Base-by-base conservation (phyloP, 257 asterid species). In the Asclepias syriaca region DNA sequence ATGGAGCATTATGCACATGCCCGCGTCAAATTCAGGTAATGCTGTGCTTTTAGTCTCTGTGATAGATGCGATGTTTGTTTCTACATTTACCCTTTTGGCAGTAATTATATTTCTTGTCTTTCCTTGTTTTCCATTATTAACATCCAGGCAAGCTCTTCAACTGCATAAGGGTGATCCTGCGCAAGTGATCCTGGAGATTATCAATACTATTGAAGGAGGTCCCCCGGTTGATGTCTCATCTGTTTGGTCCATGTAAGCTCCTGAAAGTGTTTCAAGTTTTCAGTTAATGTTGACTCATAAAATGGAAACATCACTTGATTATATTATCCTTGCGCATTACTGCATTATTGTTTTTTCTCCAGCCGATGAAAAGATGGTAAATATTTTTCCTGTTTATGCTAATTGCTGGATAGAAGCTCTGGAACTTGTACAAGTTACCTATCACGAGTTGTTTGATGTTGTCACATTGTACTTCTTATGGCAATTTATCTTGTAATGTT, bases 1-100 rank as follows among this genome's bases (percentile, higher is more conserved):
- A 94, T 88, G 96, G 97, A 94, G 80, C 97, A 84, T 82, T 91
- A 91, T 80, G 88, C 97, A 43, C 99, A 94, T 77, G 99, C 97
- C 84, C 96, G 97, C 63, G 96, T 91, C 73, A 94, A 94, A 83
- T 94, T 91, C 85, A 94, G 88, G 99, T 94, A 94, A 1, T 66
- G 85, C 51, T 66, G 61, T 15, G 24, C 48, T 54, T 39, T 49
- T 59, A 54, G 70, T 73, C 12, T 43, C 64, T 32, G 39, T 54
- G 71, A 48, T 34, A 58, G 46, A 56, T 18, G 29, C 21, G 66
- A 2, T 74, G 15, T 71, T 75, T 76, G 13, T 68, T 51, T 60
- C 9, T 13, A 7, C 68, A 15, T 49, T 15, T 49, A 45, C 59
- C 60, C n/a, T 71, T 53, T 14, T 3, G 49, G 16, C n/a, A 48